Conservation (phyloP, 2,329 filamentous ascomycete species). For the Colletotrichum orchidophilum region DNA sequence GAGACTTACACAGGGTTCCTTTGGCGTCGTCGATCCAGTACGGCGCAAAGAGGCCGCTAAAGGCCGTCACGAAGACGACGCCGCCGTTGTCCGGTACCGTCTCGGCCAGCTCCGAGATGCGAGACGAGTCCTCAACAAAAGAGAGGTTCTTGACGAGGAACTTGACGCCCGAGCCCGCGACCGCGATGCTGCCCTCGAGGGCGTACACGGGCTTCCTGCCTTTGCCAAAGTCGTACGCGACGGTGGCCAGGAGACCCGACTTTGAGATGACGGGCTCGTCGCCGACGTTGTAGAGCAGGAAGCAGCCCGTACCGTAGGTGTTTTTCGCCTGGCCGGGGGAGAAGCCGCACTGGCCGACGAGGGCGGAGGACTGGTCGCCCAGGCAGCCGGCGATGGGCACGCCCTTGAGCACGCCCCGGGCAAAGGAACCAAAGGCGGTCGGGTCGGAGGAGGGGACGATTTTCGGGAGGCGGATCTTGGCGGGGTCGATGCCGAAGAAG, state of each 20-base stretch:
- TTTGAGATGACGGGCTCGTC: slow-evolving; percentile 85
- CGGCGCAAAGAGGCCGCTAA: slow-evolving; percentile 89
- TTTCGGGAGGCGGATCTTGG: slow-evolving; percentile 79
- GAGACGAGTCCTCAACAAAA: slow-evolving; percentile 61
- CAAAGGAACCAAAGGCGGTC: slow-evolving; percentile 75
- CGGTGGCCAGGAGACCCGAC: slow-evolving; percentile 84
- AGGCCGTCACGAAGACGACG: slow-evolving; percentile 88
- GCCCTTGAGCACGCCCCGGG: slow-evolving; percentile 72
- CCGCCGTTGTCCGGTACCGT: slow-evolving; percentile 78
- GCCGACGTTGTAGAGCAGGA: slow-evolving; percentile 89
- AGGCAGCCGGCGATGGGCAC: slow-evolving; percentile 83
- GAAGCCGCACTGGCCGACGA: slow-evolving; percentile 89
- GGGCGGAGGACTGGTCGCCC: slow-evolving; percentile 85
- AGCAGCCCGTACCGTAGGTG: slow-evolving; percentile 91
- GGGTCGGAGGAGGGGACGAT: slow-evolving; percentile 84
- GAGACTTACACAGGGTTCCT: slow-evolving; percentile 77
- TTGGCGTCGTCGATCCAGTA: slow-evolving; percentile 96
- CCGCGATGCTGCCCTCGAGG: slow-evolving; percentile 84
- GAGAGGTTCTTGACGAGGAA: slow-evolving; percentile 74
- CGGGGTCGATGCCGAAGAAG: slow-evolving; percentile 78
- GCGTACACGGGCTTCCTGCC: slow-evolving; percentile 74
- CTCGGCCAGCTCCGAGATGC: slow-evolving; percentile 61
- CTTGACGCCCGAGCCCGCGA: slow-evolving; percentile 83
- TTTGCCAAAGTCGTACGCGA: slow-evolving; percentile 83
- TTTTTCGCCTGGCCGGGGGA: slow-evolving; percentile 86